Evolutionary conservation across 768 basidiomycete genomes (phyloP), one percentile per base, ranked within the genome.

Genomic region (Xerocomus potaroensis): DNA sequence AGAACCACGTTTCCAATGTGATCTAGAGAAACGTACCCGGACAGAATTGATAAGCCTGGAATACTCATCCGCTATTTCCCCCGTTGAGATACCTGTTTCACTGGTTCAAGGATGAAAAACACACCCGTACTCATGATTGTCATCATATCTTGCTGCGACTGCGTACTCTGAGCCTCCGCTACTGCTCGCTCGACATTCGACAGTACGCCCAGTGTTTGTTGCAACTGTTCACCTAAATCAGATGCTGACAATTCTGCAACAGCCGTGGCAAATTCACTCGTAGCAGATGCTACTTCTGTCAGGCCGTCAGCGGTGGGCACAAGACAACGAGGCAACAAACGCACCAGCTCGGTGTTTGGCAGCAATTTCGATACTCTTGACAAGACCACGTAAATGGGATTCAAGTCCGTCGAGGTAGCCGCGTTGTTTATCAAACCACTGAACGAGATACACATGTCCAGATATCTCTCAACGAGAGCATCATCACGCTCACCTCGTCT

Each of bases 381-480:
- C 87, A 2, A 97, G 74, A 3, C 83, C 80, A 19, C 88, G 85
- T 15, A 97, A 74, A 59, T 97, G 93, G 0, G 84, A 80, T 64
- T 99, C 96, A 18, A 98, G 77, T 34, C 83, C 83, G 55, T 98
- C 94, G 10, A 99, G 76, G 60, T 90, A 91, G 0, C 72, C 67
- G 48, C 86, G 90, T 63, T 92, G 85, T 51, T 80, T 78, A 58
- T 96, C 92, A 57, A 96, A 98, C 92, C 92, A 98, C 82, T 94
- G n/a, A 12, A 39, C 32, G 51, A 33, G 49, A 44, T 27, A n/a
- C 7, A 14, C 30, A 16, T 45, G 39, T 42, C n/a, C 32, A 9
- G 15, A 36, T n/a, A 31, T 23, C 12, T 3, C 14, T n/a, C 14
- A 30, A 34, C 7, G 19, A 5, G 2, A 19, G 10, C 33, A 26